Conservation (phyloP, 1,284 basidiomycete genomes). For the Pseudozyma sp. region DNA sequence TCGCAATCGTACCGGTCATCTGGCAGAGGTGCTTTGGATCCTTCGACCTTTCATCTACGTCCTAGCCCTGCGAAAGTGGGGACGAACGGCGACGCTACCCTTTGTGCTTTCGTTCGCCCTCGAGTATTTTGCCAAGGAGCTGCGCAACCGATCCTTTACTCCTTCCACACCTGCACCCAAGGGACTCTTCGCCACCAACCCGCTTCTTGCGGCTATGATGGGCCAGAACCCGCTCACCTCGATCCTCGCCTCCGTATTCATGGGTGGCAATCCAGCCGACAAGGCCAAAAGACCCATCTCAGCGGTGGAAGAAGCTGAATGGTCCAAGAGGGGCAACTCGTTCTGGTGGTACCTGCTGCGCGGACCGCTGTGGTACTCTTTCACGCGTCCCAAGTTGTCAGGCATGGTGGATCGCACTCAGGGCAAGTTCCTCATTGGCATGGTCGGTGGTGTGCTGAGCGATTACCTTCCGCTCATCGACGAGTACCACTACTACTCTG, state of each 20-base stretch:
- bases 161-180: constrained; percentile 10
- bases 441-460: constrained; percentile 81
- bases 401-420: constrained; percentile 74
- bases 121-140: constrained; percentile 55
- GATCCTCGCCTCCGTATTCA: constrained; percentile 52
- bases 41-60: constrained; percentile 63
- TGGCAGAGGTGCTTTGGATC: constrained; percentile 59
- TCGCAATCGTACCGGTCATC: constrained; percentile 30
- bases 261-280: constrained; percentile 36
- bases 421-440: constrained; percentile 78
- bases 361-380: constrained; percentile 87
- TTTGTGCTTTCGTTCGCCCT: constrained; percentile 57
- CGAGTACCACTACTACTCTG: constrained; percentile 85
- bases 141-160: constrained; percentile 50
- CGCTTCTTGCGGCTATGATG: constrained; percentile 58
- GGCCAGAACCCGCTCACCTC: constrained; percentile 60
- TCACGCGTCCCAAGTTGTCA: constrained; percentile 81
- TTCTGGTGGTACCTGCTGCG: constrained; percentile 87
- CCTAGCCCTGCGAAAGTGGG: constrained; percentile 58
- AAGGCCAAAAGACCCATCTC: constrained; percentile 58
- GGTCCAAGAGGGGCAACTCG: constrained; percentile 81
- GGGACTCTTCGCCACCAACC: constrained; percentile 34
- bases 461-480: constrained; percentile 95
- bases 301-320: constrained; percentile 73
- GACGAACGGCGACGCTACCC: constrained; percentile 48